Base-by-base conservation (phyloP, 768 basidiomycete genomes). In the Tylopilus plumbeoviolaceoides region DNA sequence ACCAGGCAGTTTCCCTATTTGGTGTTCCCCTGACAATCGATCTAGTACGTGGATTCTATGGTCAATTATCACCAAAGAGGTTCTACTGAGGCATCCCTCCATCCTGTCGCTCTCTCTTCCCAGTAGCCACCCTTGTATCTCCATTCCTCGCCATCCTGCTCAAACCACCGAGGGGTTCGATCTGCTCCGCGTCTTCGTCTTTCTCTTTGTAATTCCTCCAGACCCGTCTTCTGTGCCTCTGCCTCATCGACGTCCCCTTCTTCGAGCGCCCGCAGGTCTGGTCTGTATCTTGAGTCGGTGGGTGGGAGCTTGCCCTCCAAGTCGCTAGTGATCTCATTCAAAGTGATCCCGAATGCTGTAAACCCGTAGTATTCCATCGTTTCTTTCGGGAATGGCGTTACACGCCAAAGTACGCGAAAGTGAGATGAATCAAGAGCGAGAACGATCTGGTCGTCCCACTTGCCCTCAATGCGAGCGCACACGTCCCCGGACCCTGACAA, bases 381-480 rank as follows among this genome's bases (percentile, higher is more conserved):
- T 61, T 89, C 78, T 61, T 85, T 82, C 27, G 88, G 86, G 70
- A 88, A 91, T 11, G 87, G 82, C 11, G 76, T 69, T 39, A 84
- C 79, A 50, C 85, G 80, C 91, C 91, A 95, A 46, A 95, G 77
- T 41, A 89, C 76, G 50, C 78, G 84, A 63, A 88, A 81, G 65
- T 85, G 81, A 3, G 81, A 83, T 17, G 79, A 72, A 64, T 85
- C 86, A 25, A 86, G 72, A 44, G 79, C 79, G 57, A 82, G 83
- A n/a, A 81, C 79, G 54, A 94, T 70, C 59, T 84, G 82, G 53
- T 92, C 87, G 63, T 94, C 88, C 92, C 91, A 95, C 67, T 87
- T 91, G 44, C 91, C 91, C 67, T 92, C 90, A n/a, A 94, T 70
- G 36, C 78, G 77, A 33, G 85, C 77, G 17, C 79, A 70, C 11